phyloP scores from a whole-genome alignment of 2,329 filamentous ascomycete genomes.

The Cryphonectria naterciae region DNA sequence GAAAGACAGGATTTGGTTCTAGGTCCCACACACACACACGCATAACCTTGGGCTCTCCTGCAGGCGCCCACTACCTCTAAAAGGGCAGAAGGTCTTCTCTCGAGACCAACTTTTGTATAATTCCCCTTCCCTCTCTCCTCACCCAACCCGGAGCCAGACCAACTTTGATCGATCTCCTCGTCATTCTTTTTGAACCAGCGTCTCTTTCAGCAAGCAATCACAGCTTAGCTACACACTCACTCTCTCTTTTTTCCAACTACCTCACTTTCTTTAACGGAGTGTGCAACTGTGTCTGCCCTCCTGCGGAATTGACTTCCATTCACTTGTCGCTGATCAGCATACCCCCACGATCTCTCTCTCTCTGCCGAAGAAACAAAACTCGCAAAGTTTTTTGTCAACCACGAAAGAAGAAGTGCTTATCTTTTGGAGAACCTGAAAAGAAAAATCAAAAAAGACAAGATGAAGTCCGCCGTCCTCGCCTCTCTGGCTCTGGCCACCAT shows the following conservation, averaged over 20 bases:
- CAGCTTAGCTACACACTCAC: slow-evolving; percentile 26
- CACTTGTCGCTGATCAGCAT: slow-evolving; percentile 30
- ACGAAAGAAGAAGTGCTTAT: slow-evolving; percentile 19
- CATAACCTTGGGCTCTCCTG: slow-evolving; percentile 11
- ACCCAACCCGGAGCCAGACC: slow-evolving; percentile 28
- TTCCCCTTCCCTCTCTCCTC: slow-evolving; percentile 25
- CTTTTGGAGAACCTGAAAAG: slow-evolving; percentile 26
- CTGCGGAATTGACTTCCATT: slow-evolving; percentile 40
- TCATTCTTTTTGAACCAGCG: slow-evolving; percentile 30
- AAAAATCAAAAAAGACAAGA: slow-evolving; percentile 40
- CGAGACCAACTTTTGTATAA: slow-evolving; percentile 21
- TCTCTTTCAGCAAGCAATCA: slow-evolving; percentile 27
- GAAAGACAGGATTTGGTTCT: neutral
- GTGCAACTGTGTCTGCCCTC: slow-evolving; percentile 39
- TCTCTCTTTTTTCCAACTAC: slow-evolving; percentile 33
- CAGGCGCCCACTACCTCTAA: slow-evolving; percentile 24
- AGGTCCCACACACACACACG: slow-evolving; percentile 17
- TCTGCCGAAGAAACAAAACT: neutral
- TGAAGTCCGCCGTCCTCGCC: slow-evolving; percentile 50
- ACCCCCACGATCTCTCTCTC: slow-evolving; percentile 26
- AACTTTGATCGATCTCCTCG: slow-evolving; percentile 27
- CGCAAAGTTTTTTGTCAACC: neutral
- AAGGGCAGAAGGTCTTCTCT: slow-evolving; percentile 27
- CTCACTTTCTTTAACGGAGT: slow-evolving; percentile 36
- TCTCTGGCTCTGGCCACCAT: slow-evolving; percentile 50